These are phyloP conservation scores for Geosmithia morbida DNA, from an alignment of 2,329 filamentous ascomycete species.

Conservation along the genomic window DNA sequence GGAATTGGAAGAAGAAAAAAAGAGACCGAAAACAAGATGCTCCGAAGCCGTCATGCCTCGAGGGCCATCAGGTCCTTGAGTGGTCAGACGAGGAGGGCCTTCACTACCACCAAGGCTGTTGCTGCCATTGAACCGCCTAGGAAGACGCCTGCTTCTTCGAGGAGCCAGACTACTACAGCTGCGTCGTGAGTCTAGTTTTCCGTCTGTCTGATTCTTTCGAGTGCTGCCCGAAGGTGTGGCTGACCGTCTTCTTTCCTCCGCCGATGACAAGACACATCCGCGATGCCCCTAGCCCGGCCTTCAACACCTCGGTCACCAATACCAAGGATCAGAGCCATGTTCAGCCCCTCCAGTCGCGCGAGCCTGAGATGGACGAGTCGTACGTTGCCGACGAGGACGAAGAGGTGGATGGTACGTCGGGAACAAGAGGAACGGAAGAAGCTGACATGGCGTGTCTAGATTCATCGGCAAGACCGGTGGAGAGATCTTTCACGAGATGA, in stretches of 20 bases:
- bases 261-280: conserved; percentile 28
- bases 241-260: neutral
- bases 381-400: too few relatives aligned
- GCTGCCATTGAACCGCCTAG: conserved; percentile 19
- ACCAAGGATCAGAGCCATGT: conserved; percentile 42
- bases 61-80: conserved; percentile 28
- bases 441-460: conserved; percentile 23
- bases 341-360: conserved; percentile 48
- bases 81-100: conserved; percentile 21
- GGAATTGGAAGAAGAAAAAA: conserved; percentile 3
- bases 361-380: conserved; percentile 65
- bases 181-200: conserved; percentile 22
- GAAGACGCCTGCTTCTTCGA: conserved; percentile 23
- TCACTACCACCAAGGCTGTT: conserved; percentile 23
- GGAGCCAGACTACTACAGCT: conserved; percentile 35
- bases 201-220: neutral
- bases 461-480: conserved; percentile 93
- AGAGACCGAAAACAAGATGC: conserved; percentile 21
- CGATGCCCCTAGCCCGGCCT: conserved; percentile 47
- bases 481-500: conserved; percentile 99
- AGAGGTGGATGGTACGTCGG: too few relatives aligned
- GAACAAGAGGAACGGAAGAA: too few relatives aligned
- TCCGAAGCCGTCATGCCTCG: conserved; percentile 31
- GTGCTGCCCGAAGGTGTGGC: neutral
- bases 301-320: conserved; percentile 32